Evolutionary conservation across 805 yeast genomes (phyloP).

Genomic region (Myxozyma kluyveri): DNA sequence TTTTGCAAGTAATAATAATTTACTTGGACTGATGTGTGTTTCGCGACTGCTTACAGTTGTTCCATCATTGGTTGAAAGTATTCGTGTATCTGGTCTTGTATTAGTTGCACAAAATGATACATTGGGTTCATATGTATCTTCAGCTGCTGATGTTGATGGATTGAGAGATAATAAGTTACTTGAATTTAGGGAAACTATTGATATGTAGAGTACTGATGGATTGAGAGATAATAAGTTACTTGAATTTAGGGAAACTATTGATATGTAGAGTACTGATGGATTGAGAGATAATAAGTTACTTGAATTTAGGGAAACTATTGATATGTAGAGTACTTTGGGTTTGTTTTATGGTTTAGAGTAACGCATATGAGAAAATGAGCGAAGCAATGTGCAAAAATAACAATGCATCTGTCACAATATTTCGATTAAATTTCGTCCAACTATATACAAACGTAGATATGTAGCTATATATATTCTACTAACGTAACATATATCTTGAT

Average conservation of each 20-base stretch:
- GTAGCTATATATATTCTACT: no score
- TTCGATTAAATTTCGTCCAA: no score
- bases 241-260: conserved; percentile 62
- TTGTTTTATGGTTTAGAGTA: no score
- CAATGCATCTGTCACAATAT: no score
- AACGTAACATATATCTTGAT: no score
- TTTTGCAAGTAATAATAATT: conserved; percentile 76
- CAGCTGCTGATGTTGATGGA: conserved; percentile 55
- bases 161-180: conserved; percentile 60
- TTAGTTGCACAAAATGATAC: conserved; percentile 43
- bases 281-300: conserved; percentile 60
- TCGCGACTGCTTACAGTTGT: conserved; percentile 62
- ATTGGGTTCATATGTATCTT: conserved; percentile 4
- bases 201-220: conserved; percentile 60
- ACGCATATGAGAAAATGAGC: no score
- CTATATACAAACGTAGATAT: no score
- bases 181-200: conserved; percentile 62
- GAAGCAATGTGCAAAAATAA: no score
- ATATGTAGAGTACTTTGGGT: conserved; percentile 60
- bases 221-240: conserved; percentile 60
- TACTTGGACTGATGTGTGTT: conserved; percentile 80
- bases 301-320: conserved; percentile 62
- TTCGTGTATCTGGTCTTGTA: conserved; percentile 76
- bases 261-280: conserved; percentile 60
- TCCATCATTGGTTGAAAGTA: conserved; percentile 70